Evolutionary conservation across 2,329 filamentous ascomycete species (phyloP).

Genomic region (Aspergillus fischeri): DNA sequence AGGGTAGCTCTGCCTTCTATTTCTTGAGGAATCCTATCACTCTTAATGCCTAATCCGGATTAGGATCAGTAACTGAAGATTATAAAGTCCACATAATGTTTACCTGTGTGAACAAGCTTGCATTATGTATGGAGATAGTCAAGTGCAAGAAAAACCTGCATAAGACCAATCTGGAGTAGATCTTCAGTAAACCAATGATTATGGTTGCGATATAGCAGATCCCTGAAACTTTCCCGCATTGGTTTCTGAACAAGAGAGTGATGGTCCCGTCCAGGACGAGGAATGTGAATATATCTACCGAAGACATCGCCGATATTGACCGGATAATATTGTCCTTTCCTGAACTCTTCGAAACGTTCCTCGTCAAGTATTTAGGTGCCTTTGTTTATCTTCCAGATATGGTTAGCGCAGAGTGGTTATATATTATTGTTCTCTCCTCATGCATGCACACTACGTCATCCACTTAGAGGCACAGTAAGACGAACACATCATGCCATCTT

Average conservation of each 20-base stretch:
- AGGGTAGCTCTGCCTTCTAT: slow-evolving; percentile 36
- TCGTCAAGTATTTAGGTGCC: no score
- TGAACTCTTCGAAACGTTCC: no score
- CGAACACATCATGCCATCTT: not conserved
- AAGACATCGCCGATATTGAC: no score
- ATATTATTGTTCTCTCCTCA: no score
- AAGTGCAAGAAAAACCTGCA: slow-evolving; percentile 38
- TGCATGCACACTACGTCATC: not conserved
- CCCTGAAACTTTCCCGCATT: slow-evolving; percentile 40
- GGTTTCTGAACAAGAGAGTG: slow-evolving; percentile 33
- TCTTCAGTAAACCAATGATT: slow-evolving; percentile 34
- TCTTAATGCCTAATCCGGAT: slow-evolving; percentile 38
- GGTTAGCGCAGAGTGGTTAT: no score
- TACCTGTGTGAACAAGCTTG: slow-evolving; percentile 45
- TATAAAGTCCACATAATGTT: not conserved
- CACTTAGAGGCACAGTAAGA: not conserved
- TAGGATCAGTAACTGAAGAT: not conserved
- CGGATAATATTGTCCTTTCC: no score
- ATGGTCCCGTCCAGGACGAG: slow-evolving; percentile 21
- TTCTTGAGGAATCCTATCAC: slow-evolving; percentile 39
- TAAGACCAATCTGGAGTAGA: slow-evolving; percentile 36
- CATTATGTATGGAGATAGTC: slow-evolving; percentile 42
- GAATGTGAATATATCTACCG: slow-evolving; percentile 33
- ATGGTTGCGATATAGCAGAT: slow-evolving; percentile 37
- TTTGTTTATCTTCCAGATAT: no score